phyloP scores from a whole-genome alignment of 78 protist genomes.

The slime mould (Dictyostelium discoideum) region DNA sequence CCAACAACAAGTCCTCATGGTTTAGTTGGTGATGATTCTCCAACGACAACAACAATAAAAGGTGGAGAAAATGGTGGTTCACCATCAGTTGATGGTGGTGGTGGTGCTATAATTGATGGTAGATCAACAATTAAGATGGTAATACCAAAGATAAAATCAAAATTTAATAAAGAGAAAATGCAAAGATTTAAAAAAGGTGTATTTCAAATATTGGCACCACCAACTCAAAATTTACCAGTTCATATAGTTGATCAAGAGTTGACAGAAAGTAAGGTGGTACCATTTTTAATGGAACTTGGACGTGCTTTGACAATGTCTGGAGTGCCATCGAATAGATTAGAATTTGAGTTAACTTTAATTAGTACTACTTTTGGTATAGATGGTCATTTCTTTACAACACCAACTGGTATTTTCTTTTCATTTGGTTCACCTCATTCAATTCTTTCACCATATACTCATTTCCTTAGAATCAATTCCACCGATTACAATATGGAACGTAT shows the following conservation, averaged over 20 bases:
- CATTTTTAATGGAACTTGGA: slow-evolving; percentile 76
- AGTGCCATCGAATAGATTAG: slow-evolving; percentile 66
- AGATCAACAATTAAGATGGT: not conserved
- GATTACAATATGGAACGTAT: slow-evolving; percentile 68
- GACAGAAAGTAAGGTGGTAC: slow-evolving; percentile 44
- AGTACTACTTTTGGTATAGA: slow-evolving; percentile 64
- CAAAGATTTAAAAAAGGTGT: slow-evolving; percentile 55
- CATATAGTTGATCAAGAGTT: slow-evolving; percentile 43
- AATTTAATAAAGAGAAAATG: slow-evolving; percentile 28
- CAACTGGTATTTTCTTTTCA: slow-evolving; percentile 74
- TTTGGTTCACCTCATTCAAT: slow-evolving; percentile 77
- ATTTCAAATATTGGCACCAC: slow-evolving; percentile 46
- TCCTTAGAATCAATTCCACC: slow-evolving; percentile 39
- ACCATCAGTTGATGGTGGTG: not conserved
- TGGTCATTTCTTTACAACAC: slow-evolving; percentile 75
- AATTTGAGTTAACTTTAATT: slow-evolving; percentile 57
- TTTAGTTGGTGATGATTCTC: not conserved
- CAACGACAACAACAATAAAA: not conserved
- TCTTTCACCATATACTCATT: slow-evolving; percentile 78
- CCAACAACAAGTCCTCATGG: not conserved
- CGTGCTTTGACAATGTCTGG: slow-evolving; percentile 70
- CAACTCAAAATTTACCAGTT: slow-evolving; percentile 6
- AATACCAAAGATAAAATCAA: slow-evolving; percentile 14
- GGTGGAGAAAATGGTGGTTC: not conserved
- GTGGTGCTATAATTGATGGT: not conserved